Evolutionary conservation across 2,329 filamentous ascomycete species (phyloP), one percentile per base, ranked within the genome.

Genomic region (Penicillium hordei): DNA sequence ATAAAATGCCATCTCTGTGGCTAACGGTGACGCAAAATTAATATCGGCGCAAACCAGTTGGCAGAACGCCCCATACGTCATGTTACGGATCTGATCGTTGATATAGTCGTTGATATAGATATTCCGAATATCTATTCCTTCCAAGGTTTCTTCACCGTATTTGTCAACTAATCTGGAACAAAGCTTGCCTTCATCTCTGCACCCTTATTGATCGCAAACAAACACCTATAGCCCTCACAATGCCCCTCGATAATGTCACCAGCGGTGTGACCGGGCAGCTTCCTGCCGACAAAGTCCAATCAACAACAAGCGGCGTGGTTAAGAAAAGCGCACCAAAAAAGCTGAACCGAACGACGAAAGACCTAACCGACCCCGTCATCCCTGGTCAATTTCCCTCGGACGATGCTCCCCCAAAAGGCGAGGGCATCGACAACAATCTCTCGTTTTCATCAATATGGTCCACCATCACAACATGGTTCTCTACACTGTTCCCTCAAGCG

Each of bases 321-420:
- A 59, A 63, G 21, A 63, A 61, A 17, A 58, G 60, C n/a, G 49
- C 62, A 42, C 58, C 58, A 5, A 55, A 65, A 43, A 57, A 63
- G 33, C 29, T 63, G 9, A 49, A 60, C 19, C 42, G 61, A 29
- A 60, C 67, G 1, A 61, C 67, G 2, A 59, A 65, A 15, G 51
- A 60, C 6, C 17, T 69, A 5, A 59, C 61, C 27, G 65, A 69
- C 21, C 52, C 59, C 0, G 55, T 58, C 12, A 38, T 71, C 1
- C 70, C 70, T 8, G 70, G 69, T 27, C 62, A 69, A 49, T 72
- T 67, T 21, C 70, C 70, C 10, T 58, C 62, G 2, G 68, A 70
- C 29, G 60, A 68, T 25, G 49, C 46, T 7, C 55, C 64, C 19
- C 55, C 23, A n/a, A 33, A 56, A 52, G 53, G 59, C 40, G 45